These are phyloP conservation scores for Melampsora larici-populina DNA, from an alignment of 1,284 basidiomycete genomes.

Conservation along the genomic window DNA sequence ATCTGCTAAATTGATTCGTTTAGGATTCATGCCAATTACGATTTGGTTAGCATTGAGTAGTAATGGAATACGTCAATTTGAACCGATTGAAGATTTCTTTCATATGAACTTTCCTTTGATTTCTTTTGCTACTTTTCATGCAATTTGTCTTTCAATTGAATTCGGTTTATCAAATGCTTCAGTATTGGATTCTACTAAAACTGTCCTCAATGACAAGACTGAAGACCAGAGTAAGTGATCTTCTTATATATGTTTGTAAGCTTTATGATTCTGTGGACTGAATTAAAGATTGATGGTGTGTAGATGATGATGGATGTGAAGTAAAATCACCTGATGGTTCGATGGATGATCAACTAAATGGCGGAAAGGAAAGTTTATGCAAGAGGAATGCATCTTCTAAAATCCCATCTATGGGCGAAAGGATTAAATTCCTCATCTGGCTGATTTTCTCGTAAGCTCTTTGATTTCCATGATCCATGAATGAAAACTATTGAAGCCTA, in stretches of 20 bases:
- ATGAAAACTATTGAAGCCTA: too few relatives aligned
- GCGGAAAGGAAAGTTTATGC: too few relatives aligned
- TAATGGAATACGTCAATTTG: not conserved
- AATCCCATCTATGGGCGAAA: slow-evolving; percentile 20
- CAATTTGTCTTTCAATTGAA: slow-evolving; percentile 31
- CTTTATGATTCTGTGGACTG: too few relatives aligned
- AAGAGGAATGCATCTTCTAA: not conserved
- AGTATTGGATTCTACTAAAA: slow-evolving; percentile 3
- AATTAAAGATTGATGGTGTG: too few relatives aligned
- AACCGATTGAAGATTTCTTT: slow-evolving; percentile 40
- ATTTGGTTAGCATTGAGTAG: slow-evolving; percentile 26
- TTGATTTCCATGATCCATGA: not conserved
- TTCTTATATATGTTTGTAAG: too few relatives aligned
- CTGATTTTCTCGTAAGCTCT: slow-evolving; percentile 18
- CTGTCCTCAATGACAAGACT: not conserved
- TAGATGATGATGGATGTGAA: too few relatives aligned
- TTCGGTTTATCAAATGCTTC: slow-evolving; percentile 19
- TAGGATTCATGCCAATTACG: slow-evolving; percentile 28
- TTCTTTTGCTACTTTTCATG: slow-evolving; percentile 41
- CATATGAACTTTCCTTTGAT: slow-evolving; percentile 31
- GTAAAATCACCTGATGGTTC: too few relatives aligned
- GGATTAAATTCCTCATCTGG: slow-evolving; percentile 39
- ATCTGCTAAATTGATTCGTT: not conserved
- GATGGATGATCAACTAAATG: too few relatives aligned
- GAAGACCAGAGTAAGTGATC: not conserved